Evolutionary conservation across 352 stramenopile species (phyloP).

Genomic region (Labyrinthula sp.): DNA sequence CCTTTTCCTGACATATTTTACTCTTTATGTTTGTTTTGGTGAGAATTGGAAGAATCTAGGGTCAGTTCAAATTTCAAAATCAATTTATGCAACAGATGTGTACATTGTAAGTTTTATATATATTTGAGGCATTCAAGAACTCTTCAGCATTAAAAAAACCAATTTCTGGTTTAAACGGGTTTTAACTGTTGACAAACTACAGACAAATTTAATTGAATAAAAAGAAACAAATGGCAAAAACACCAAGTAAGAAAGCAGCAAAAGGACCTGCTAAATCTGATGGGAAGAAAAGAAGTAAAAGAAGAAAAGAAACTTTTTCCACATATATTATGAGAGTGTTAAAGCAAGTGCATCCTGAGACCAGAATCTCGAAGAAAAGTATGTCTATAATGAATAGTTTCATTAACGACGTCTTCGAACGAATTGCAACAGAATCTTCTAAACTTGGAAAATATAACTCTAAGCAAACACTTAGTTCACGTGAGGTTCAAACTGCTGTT

Average conservation of each 20-base stretch:
- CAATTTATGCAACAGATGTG: not conserved
- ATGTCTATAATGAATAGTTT: slow-evolving; percentile 60
- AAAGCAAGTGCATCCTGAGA: slow-evolving; percentile 43
- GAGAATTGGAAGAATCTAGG: not conserved
- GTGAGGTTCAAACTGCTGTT: slow-evolving; percentile 90
- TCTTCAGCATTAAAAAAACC: not conserved
- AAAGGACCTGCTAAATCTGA: slow-evolving; percentile 45
- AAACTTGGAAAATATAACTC: slow-evolving; percentile 92
- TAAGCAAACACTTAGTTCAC: slow-evolving; percentile 82
- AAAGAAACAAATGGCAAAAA: slow-evolving; percentile 17
- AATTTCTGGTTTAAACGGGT: not conserved
- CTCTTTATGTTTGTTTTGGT: not conserved
- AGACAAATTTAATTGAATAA: slow-evolving; percentile 9
- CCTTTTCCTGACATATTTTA: slow-evolving; percentile 49
- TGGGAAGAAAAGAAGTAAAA: slow-evolving; percentile 41
- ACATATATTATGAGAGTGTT: slow-evolving; percentile 62
- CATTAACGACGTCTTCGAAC: slow-evolving; percentile 97
- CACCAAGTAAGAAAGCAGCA: slow-evolving; percentile 51
- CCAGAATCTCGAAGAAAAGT: slow-evolving; percentile 41
- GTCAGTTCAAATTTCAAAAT: not conserved
- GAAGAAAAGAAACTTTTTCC: slow-evolving; percentile 48
- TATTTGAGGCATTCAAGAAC: not conserved
- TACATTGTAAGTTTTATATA: not conserved
- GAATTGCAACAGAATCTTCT: slow-evolving; percentile 78
- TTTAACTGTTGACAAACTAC: slow-evolving; percentile 3